phyloP scores from a whole-genome alignment of 495 filamentous ascomycete species.

The Aspergillus affinis region DNA sequence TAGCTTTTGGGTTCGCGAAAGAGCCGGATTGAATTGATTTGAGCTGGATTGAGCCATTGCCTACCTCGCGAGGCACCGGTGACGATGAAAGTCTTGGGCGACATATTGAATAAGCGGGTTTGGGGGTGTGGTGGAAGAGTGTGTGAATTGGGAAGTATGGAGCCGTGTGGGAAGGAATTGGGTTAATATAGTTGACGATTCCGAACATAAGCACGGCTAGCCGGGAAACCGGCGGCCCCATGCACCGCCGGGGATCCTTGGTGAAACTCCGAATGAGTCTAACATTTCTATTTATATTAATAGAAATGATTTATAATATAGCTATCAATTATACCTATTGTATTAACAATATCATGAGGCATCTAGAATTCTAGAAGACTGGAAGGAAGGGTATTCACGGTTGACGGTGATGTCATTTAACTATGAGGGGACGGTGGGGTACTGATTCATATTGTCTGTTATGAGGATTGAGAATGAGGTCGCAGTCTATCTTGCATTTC shows the following conservation, averaged over 20 bases:
- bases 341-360: no score
- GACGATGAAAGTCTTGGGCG: constrained; percentile 59
- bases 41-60: not conserved
- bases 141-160: not conserved
- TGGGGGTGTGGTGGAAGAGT: not conserved
- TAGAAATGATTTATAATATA: no score
- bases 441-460: no score
- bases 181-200: not conserved
- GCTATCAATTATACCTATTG: no score
- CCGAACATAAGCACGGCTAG: not conserved
- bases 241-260: no score
- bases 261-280: no score
- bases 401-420: constrained; percentile 7
- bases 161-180: not conserved
- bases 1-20: not conserved
- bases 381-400: not conserved
- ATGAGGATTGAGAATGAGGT: no score
- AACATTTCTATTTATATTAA: no score
- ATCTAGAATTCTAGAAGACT: no score
- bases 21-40: constrained; percentile 4
- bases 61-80: constrained; percentile 64
- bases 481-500: no score
- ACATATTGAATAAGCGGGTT: constrained; percentile 21
- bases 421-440: constrained; percentile 1
- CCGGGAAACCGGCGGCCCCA: no score